Percentiles rank a stretch among this genome's conserved stretches.
These are phyloP conservation scores for Halophytophthora batemanensis DNA, from an alignment of 352 stramenopile genomes.

Conservation along the genomic window DNA sequence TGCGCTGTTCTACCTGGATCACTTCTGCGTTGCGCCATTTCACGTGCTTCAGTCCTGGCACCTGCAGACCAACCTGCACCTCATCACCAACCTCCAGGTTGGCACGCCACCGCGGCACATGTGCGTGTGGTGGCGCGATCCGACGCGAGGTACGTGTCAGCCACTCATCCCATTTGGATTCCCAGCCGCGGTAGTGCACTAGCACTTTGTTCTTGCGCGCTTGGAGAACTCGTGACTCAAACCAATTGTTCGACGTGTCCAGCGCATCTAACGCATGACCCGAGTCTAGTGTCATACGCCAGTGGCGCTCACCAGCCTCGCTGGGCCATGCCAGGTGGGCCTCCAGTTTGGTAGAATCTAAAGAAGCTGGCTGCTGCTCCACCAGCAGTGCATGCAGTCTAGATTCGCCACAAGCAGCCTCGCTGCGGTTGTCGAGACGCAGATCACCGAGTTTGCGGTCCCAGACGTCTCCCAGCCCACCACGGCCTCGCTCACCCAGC, in stretches of 20 bases:
- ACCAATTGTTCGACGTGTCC: constrained; percentile 15
- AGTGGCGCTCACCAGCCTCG: constrained; percentile 11
- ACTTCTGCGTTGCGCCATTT: constrained; percentile 25
- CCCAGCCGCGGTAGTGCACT: constrained; percentile 24
- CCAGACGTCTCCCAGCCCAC: constrained; percentile 1
- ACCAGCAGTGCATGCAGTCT: constrained; percentile 18
- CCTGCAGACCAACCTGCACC: constrained; percentile 21
- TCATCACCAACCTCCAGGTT: constrained; percentile 1
- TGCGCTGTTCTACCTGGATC: constrained; percentile 12
- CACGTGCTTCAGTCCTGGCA: constrained; percentile 8
- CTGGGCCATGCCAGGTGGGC: constrained; percentile 10
- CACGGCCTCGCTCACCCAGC: not conserved
- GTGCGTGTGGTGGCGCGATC: constrained; percentile 16
- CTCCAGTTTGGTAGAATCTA: not conserved
- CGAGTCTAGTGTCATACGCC: constrained; percentile 5
- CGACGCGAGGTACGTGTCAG: constrained; percentile 12
- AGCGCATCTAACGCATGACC: constrained; percentile 16
- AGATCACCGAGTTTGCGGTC: constrained; percentile 18
- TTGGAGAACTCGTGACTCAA: constrained; percentile 12
- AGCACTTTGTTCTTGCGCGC: constrained; percentile 19
- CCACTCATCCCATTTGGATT: constrained; percentile 25
- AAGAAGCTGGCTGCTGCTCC: constrained; percentile 6
- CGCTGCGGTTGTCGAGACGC: constrained; percentile 18
- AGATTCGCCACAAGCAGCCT: not conserved
- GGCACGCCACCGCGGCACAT: constrained; percentile 16